A percentile compares a stretch with the other conserved stretches of the same genome.
These are phyloP conservation scores for Metschnikowia lochheadii DNA, from an alignment of 805 yeast species.

Conservation along the genomic window DNA sequence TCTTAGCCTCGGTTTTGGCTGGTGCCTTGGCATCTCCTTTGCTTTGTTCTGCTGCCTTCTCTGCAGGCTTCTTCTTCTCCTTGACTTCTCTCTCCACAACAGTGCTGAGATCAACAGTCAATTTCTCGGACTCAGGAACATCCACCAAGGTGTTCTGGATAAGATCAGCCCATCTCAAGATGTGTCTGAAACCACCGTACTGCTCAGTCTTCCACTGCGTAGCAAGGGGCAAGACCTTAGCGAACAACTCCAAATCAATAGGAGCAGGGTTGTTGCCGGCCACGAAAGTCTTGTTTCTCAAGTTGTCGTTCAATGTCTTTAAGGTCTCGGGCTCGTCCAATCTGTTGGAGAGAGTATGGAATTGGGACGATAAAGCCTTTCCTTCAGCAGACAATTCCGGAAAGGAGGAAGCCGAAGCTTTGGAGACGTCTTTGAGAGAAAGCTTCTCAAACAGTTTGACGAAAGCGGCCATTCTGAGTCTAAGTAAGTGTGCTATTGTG, in stretches of 20 bases:
- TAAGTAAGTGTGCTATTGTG: slow-evolving; percentile 4
- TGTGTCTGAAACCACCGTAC: slow-evolving; percentile 68
- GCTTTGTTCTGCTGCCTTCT: slow-evolving; percentile 27
- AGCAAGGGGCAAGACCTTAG: slow-evolving; percentile 58
- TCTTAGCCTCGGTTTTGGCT: slow-evolving; percentile 9
- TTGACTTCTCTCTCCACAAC: slow-evolving; percentile 73
- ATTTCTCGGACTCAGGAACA: slow-evolving; percentile 50
- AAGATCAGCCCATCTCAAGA: slow-evolving; percentile 89
- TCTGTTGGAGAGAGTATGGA: slow-evolving; percentile 67
- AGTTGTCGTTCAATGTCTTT: slow-evolving; percentile 56
- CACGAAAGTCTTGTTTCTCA: slow-evolving; percentile 68
- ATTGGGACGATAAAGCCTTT: slow-evolving; percentile 72
- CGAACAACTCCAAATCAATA: slow-evolving; percentile 70
- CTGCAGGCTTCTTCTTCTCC: slow-evolving; percentile 50
- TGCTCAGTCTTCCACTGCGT: slow-evolving; percentile 54
- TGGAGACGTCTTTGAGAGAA: slow-evolving; percentile 25
- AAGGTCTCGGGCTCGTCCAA: slow-evolving; percentile 45
- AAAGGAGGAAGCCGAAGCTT: slow-evolving; percentile 19
- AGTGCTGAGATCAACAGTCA: slow-evolving; percentile 54
- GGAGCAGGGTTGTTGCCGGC: slow-evolving; percentile 63
- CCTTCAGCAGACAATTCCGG: slow-evolving; percentile 42
- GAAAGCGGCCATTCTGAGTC: slow-evolving; percentile 28
- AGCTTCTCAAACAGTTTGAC: slow-evolving; percentile 27
- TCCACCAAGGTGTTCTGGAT: slow-evolving; percentile 65
- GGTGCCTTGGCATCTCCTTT: slow-evolving; percentile 23